Evolutionary conservation across 768 basidiomycete species (phyloP), one percentile per base, ranked within the genome.

Genomic region (Amanita fuliginea): DNA sequence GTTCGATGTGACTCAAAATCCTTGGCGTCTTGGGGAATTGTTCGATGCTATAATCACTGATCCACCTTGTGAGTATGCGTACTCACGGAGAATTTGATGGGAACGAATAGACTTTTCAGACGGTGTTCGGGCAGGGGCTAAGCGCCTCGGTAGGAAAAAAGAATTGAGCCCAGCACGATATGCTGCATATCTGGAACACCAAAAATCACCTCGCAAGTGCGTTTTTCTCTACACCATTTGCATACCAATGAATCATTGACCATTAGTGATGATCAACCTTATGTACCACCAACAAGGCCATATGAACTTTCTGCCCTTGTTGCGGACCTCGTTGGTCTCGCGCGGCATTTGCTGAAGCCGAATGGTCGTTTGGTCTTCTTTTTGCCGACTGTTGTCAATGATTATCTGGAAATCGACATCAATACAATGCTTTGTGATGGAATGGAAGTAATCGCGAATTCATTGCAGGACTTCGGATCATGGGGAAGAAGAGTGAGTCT

Each of bases 1-100:
- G 0, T 97, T 95, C 57, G 96, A 99, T 58, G 71, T 98, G n/a
- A 98, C 94, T 0, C 73, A 73, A 30, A 78, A 90, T 60, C 91
- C 94, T 0, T 91, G 86, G 84, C 70, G 96, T 53, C 81, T 85
- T 54, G 96, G 94, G 6, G 83, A 76, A 7, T 65, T 98, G 26
- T 89, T 99, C 54, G 96, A 99, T 58, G 91, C 94, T 0, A 93
- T 98, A 53, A 69, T 96, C 30, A 94, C 93, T 0, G 93, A 96
- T 64, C 93, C 93, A 40, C 93, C 93, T 9, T 96, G 92, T 92
- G 64, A 60, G 86, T 64, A 6, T 47, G 14, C 14, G 42, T 28
- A 9, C 18, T 30, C 14, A 41, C 19, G 32, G 24, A 30, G 2
- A 1, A 22, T 24, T 26, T 10, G 26, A 8, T 21, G 44, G 51